Evolutionary conservation across 2,329 filamentous ascomycete species (phyloP).

Genomic region (Penicillium vulpinum): DNA sequence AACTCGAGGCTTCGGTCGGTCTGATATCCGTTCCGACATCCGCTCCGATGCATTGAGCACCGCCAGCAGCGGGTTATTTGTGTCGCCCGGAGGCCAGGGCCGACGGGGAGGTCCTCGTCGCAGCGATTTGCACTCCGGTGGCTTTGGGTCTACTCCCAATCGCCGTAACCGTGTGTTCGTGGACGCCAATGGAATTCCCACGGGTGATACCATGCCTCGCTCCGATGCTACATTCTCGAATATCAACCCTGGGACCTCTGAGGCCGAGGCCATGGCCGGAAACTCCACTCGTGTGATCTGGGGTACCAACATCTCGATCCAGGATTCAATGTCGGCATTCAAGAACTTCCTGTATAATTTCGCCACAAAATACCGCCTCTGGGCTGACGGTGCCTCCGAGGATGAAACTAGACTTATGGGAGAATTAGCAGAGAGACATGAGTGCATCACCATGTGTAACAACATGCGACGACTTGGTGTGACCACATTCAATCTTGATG

Average conservation of each 20-base stretch:
- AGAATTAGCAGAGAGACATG: conserved; percentile 71
- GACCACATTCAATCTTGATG: conserved; percentile 81
- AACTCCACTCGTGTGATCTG: conserved; percentile 82
- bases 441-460: conserved; percentile 82
- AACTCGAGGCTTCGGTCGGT: conserved; percentile 49
- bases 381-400: conserved; percentile 78
- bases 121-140: conserved; percentile 84
- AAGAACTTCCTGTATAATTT: conserved; percentile 93
- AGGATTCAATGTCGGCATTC: conserved; percentile 82
- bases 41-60: conserved; percentile 76
- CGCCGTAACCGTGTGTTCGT: conserved; percentile 63
- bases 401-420: conserved; percentile 68
- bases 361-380: conserved; percentile 90
- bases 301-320: conserved; percentile 95
- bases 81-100: conserved; percentile 60
- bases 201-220: conserved; percentile 48
- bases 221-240: conserved; percentile 69
- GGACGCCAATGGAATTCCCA: conserved; percentile 63
- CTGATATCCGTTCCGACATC: conserved; percentile 53
- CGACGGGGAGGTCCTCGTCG: conserved; percentile 62
- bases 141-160: conserved; percentile 55
- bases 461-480: conserved; percentile 88
- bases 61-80: conserved; percentile 84
- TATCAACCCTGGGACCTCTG: conserved; percentile 79
- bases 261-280: conserved; percentile 84